These are phyloP conservation scores for Oemleria cerasiformis DNA, from an alignment of 306 rosid genomes.

Conservation along the genomic window DNA sequence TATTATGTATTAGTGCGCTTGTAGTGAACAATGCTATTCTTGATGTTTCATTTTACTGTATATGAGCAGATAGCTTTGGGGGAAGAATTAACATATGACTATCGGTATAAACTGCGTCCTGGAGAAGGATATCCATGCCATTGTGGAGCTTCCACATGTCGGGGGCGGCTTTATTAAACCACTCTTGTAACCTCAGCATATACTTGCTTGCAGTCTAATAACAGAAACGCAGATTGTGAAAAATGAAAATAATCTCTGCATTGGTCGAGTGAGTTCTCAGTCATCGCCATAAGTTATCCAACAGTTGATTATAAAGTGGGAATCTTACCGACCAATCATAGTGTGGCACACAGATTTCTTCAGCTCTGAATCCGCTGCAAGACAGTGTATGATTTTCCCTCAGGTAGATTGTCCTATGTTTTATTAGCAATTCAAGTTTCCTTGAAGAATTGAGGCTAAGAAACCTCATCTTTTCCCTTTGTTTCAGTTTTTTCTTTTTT, in stretches of 20 bases:
- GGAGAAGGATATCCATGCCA: conserved; percentile 69
- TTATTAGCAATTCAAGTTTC: conserved; percentile 11
- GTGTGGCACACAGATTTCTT: conserved; percentile 2
- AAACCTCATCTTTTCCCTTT: neutral
- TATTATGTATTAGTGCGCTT: neutral
- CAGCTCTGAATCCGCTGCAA: neutral
- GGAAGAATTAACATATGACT: conserved; percentile 81
- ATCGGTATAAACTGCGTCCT: conserved; percentile 47
- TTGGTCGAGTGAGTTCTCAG: conserved; percentile 17
- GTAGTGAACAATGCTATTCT: neutral
- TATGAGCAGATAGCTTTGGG: conserved; percentile 75
- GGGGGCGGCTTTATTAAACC: conserved; percentile 54
- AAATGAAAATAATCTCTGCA: neutral
- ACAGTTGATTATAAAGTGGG: conserved; percentile 13
- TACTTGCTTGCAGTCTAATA: conserved; percentile 4
- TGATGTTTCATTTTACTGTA: conserved; percentile 11
- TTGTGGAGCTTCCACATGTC: conserved; percentile 61
- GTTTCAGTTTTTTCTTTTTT: conserved; percentile 1
- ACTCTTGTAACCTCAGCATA: conserved; percentile 20
- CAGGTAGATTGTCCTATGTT: conserved; percentile 21
- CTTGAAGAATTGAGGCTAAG: conserved; percentile 21
- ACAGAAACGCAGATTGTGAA: conserved; percentile 16
- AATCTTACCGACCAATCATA: neutral
- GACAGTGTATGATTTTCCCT: neutral
- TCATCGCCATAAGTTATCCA: conserved; percentile 11